A percentile compares a stretch with the other conserved stretches of the same genome.
These are phyloP conservation scores for Sporothrix euskadiensis DNA, from an alignment of 2,329 filamentous ascomycete species.

Conservation along the genomic window DNA sequence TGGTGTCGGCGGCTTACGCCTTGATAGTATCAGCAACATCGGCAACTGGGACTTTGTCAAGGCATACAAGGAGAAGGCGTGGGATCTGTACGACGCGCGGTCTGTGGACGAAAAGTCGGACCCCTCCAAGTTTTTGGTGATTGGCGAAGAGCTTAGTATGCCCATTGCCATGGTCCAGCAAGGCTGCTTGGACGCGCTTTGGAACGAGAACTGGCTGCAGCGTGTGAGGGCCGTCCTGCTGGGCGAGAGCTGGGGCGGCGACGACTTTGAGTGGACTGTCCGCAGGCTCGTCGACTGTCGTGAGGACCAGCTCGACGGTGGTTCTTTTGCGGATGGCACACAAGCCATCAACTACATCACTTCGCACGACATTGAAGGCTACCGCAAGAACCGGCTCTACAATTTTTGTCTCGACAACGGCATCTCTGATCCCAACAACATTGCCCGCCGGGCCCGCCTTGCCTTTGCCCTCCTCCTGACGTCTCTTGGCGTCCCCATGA, in stretches of 20 bases:
- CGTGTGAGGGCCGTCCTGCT: slow-evolving; percentile 32
- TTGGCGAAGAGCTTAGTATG: slow-evolving; percentile 36
- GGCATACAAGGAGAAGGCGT: slow-evolving; percentile 33
- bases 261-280: slow-evolving; percentile 35
- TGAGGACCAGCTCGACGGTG: slow-evolving; percentile 28
- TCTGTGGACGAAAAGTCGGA: slow-evolving; percentile 24
- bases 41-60: slow-evolving; percentile 36
- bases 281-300: slow-evolving; percentile 34
- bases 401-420: slow-evolving; percentile 33
- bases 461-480: slow-evolving; percentile 36
- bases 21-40: slow-evolving; percentile 37
- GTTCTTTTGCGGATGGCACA: slow-evolving; percentile 32
- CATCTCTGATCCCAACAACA: slow-evolving; percentile 28
- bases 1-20: slow-evolving; percentile 33
- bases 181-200: slow-evolving; percentile 34
- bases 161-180: slow-evolving; percentile 32
- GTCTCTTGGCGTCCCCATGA: slow-evolving; percentile 37
- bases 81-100: slow-evolving; percentile 31
- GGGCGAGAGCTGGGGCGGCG: slow-evolving; percentile 29
- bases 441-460: slow-evolving; percentile 32
- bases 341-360: slow-evolving; percentile 37
- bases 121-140: slow-evolving; percentile 34
- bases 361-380: slow-evolving; percentile 36
- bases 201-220: slow-evolving; percentile 36
- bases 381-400: slow-evolving; percentile 35